Base-by-base conservation (phyloP, 2,329 filamentous ascomycete genomes). In the Nigrospora oryzae region DNA sequence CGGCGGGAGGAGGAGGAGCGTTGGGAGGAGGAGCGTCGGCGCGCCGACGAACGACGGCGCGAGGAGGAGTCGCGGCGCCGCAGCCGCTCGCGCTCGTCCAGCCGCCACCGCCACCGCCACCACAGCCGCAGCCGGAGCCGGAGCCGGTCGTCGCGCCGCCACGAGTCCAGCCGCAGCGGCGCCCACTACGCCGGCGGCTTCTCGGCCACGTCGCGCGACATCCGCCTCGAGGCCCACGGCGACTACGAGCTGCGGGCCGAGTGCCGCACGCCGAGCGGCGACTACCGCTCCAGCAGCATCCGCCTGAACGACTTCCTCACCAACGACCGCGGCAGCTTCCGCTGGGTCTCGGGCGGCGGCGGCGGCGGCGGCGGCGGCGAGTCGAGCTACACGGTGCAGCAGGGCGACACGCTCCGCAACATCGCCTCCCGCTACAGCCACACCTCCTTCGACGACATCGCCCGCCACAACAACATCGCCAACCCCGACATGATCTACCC, bases 401-500 rank as follows among this genome's bases (percentile, higher is more conserved):
- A 57, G 12, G 67, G 67, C 11, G 67, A 70, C 38, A 70, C 67
- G 3, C 62, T 70, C 7, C 60, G 66, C 11, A 53, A 53, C 15
- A 69, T 70, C 31, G 67, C 60, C 4, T 51, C 48, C 11, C 56
- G 57, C 2, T 61, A 60, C 41, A 54, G 56, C 42, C 23, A 28
- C 23, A 53, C 53, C 40, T 57, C 55, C 14, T 68, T 60, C 33
- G 63, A 70, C 32, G 66, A 68, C 19, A 60, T 70, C 34, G 65
- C 64, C 11, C 53, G 62, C 16, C 56, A 55, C 32, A 70, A 70
- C 50, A 58, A 57, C 49, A 63, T 70, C 45, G 5, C 50, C 44
- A 68, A 70, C 51, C 63, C 66, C 6, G 66, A 70, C 37, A 46
- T 67, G 54, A 70, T 70, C 47, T 66, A 66, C 47, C 66, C 67